These are phyloP conservation scores for Lachnum nothofagi DNA, from an alignment of 2,329 filamentous ascomycete species.

Conservation along the genomic window DNA sequence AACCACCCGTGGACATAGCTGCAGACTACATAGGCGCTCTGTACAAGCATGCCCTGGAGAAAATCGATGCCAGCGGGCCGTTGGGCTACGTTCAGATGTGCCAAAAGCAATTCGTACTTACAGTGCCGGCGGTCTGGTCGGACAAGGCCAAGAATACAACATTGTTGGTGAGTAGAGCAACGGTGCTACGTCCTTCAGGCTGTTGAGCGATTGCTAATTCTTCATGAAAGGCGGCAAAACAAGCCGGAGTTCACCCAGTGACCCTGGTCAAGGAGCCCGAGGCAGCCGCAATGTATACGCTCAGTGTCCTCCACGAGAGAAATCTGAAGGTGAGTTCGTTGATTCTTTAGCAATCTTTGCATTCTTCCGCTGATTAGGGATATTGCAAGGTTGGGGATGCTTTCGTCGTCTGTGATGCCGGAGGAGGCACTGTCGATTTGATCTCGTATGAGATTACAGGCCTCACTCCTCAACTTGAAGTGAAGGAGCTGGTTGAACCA, in stretches of 20 bases:
- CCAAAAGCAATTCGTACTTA: conserved; percentile 50
- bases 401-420: conserved; percentile 32
- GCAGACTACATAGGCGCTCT: conserved; percentile 27
- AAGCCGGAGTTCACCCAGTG: conserved; percentile 6
- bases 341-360: neutral
- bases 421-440: conserved; percentile 34
- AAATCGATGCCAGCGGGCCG: conserved; percentile 41
- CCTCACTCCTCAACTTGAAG: conserved; percentile 17
- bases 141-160: conserved; percentile 50
- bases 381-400: conserved; percentile 27
- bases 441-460: conserved; percentile 29
- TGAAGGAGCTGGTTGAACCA: conserved; percentile 27
- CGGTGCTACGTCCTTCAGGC: conserved; percentile 33
- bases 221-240: conserved; percentile 25
- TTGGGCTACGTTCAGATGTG: conserved; percentile 39
- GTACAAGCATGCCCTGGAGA: conserved; percentile 42
- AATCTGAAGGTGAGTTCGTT: conserved; percentile 1
- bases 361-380: neutral
- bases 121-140: conserved; percentile 56
- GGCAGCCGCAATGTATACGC: conserved; percentile 17
- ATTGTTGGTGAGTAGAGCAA: conserved; percentile 35
- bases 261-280: conserved; percentile 19
- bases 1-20: conserved; percentile 47
- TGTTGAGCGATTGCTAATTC: neutral
- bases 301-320: conserved; percentile 8